Conservation (phyloP, 1,139 yeast genomes). For the Suhomyces kunorum region DNA sequence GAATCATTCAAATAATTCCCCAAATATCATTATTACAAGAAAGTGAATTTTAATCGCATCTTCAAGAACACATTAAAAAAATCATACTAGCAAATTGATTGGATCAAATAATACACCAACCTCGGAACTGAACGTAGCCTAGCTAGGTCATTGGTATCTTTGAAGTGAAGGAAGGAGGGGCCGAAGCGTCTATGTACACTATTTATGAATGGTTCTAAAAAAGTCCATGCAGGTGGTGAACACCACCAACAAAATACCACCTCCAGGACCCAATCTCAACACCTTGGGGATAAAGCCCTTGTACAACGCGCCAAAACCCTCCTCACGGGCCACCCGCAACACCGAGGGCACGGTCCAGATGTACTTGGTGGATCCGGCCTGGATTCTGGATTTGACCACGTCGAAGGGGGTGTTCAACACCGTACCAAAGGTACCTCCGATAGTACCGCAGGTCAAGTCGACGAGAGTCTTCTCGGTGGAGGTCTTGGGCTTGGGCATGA, state of each 20-base stretch:
- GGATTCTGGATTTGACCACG: slow-evolving; percentile 96
- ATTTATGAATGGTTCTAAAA: slow-evolving; percentile 65
- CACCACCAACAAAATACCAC: slow-evolving; percentile 94
- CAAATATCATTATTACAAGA: too few species aligned
- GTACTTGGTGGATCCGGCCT: slow-evolving; percentile 83
- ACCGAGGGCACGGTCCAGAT: slow-evolving; percentile 90
- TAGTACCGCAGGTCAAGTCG: slow-evolving; percentile 87
- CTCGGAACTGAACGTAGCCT: neutral
- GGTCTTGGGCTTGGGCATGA: slow-evolving; percentile 77
- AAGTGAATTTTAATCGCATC: too few species aligned
- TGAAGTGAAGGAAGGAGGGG: slow-evolving; percentile 1
- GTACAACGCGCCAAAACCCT: slow-evolving; percentile 54
- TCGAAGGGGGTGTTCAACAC: slow-evolving; percentile 94
- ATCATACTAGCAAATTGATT: too few species aligned
- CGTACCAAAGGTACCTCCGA: slow-evolving; percentile 98
- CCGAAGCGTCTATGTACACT: slow-evolving; percentile 2
- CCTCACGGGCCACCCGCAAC: slow-evolving; percentile 76
- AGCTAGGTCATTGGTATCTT: slow-evolving; percentile 2
- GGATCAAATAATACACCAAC: too few species aligned
- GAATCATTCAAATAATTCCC: neutral
- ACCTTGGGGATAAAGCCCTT: slow-evolving; percentile 98
- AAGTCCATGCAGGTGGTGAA: slow-evolving; percentile 94
- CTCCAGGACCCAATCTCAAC: slow-evolving; percentile 97
- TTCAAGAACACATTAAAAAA: too few species aligned
- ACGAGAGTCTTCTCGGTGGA: slow-evolving; percentile 73